phyloP scores from a whole-genome alignment of 208 protist species.

The Kentomonas sorsogonicus region DNA sequence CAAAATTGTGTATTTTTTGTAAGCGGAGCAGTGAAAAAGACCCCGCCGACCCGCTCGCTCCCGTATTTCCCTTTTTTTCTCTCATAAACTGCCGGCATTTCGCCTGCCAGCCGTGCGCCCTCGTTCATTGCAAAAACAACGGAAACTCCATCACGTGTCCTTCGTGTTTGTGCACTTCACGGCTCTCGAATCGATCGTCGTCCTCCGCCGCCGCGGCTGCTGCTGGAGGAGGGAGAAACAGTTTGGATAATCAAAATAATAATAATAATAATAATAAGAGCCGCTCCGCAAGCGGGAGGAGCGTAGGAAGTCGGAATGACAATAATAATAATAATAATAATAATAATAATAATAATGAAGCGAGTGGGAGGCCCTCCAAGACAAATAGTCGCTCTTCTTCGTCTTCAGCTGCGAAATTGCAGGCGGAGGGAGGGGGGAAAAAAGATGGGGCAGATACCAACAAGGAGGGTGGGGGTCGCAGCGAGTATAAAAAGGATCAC shows the following conservation, averaged over 20 bases:
- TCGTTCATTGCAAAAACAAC: constrained; percentile 76
- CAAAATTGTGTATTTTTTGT: no score
- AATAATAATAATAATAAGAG: constrained; percentile 5
- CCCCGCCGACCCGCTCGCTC: constrained; percentile 65
- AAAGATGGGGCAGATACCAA: no score
- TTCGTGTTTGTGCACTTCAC: constrained; percentile 64
- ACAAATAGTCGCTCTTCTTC: no score
- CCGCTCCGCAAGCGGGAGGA: constrained; percentile 3
- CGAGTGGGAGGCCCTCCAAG: no score
- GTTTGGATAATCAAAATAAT: constrained; percentile 3
- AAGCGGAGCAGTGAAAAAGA: no score
- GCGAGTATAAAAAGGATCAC: background rate
- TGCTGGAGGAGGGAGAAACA: background rate
- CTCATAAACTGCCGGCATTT: constrained; percentile 88
- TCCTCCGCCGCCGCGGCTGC: no score
- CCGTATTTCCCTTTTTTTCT: constrained; percentile 84
- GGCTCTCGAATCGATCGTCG: no score
- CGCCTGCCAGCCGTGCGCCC: constrained; percentile 84
- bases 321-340: background rate
- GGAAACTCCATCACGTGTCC: constrained; percentile 69
- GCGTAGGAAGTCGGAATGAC: background rate
- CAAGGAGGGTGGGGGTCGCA: no score
- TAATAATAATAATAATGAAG: no score
- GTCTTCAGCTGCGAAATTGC: no score
- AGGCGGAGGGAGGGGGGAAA: no score